Conservation (phyloP, 495 filamentous ascomycete genomes). For the Parathielavia hyrcaniae region DNA sequence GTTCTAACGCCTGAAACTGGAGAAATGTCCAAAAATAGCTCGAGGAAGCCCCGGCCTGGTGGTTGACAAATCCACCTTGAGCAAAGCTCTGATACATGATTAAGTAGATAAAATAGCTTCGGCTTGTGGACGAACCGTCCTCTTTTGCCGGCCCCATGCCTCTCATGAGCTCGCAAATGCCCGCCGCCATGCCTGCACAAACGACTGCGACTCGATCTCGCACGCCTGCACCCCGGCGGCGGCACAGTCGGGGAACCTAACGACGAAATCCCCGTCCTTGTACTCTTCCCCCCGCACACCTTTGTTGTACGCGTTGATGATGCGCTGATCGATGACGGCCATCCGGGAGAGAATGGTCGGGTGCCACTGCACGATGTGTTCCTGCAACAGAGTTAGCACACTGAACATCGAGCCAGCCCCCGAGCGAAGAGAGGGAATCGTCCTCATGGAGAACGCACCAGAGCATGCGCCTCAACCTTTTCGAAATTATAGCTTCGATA, state of each 20-base stretch:
- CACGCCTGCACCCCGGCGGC: slow-evolving; percentile 54
- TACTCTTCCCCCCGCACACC: slow-evolving; percentile 47
- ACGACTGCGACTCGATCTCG: slow-evolving; percentile 54
- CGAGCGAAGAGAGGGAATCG: neutral
- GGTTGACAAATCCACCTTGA: neutral
- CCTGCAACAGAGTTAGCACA: slow-evolving; percentile 42
- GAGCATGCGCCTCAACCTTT: slow-evolving; percentile 84
- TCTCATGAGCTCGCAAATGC: slow-evolving; percentile 4
- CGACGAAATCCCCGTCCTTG: slow-evolving; percentile 80
- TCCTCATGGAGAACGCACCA: slow-evolving; percentile 54
- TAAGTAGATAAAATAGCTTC: no score
- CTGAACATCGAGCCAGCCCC: neutral
- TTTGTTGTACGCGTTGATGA: slow-evolving; percentile 66
- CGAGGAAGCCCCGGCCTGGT: neutral
- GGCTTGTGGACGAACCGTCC: neutral
- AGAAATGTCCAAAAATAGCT: no score
- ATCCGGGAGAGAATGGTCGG: slow-evolving; percentile 90
- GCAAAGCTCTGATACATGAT: no score
- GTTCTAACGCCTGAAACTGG: no score
- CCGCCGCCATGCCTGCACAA: slow-evolving; percentile 42
- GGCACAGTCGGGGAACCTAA: slow-evolving; percentile 68
- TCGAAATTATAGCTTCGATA: slow-evolving; percentile 93
- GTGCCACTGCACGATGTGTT: slow-evolving; percentile 95
- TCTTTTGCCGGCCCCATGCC: no score
- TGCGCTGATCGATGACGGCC: slow-evolving; percentile 74